phyloP scores from a whole-genome alignment of 1,284 basidiomycete species.

The Trametes sp. region DNA sequence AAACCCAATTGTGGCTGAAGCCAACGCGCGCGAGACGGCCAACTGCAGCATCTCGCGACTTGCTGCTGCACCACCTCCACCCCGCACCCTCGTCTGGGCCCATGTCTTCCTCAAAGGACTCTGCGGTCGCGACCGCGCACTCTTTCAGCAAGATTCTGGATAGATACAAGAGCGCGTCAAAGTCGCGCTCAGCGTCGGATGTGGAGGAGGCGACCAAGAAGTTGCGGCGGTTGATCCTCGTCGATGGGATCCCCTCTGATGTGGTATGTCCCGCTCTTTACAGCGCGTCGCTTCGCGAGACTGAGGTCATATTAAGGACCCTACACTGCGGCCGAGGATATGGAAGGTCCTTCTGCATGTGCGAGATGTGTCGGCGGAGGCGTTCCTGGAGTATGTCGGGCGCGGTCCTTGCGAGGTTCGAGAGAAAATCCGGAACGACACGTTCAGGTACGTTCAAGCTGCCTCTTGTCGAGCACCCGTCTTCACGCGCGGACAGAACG shows the following conservation, averaged over 20 bases:
- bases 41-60: constrained; percentile 17
- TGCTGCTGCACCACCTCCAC: constrained; percentile 22
- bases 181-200: constrained; percentile 50
- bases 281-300: not conserved
- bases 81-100: constrained; percentile 6
- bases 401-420: constrained; percentile 87
- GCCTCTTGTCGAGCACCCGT: constrained; percentile 37
- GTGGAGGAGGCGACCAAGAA: constrained; percentile 83
- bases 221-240: constrained; percentile 82
- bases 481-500: constrained; percentile 62
- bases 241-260: constrained; percentile 85
- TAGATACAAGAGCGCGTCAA: constrained; percentile 77
- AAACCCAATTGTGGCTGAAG: constrained; percentile 17
- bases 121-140: constrained; percentile 58
- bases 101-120: constrained; percentile 33
- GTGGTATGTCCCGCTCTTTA: constrained; percentile 48
- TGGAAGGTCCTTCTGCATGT: constrained; percentile 94
- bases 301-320: constrained; percentile 56
- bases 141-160: constrained; percentile 81
- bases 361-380: constrained; percentile 76
- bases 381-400: constrained; percentile 83
- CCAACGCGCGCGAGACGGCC: constrained; percentile 16
- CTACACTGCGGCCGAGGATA: constrained; percentile 79
- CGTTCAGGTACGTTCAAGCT: constrained; percentile 58
- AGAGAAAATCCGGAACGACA: constrained; percentile 88